Conservation (phyloP, 345 rosid genomes). For the Stellera chamaejasme region DNA sequence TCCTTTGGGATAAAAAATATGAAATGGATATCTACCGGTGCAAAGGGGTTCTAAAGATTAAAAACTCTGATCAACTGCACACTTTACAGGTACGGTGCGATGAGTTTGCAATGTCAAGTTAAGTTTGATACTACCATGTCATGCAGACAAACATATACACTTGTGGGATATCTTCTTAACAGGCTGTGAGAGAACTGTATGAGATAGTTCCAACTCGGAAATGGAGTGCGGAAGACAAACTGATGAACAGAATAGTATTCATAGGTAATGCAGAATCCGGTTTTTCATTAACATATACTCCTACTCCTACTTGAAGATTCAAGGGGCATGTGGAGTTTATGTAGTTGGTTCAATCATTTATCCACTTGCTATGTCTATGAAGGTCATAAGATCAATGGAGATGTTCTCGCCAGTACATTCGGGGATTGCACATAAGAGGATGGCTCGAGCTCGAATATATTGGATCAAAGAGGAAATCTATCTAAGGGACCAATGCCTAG, state of each 20-base stretch:
- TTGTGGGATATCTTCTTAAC: slow-evolving; percentile 15
- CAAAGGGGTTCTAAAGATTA: slow-evolving; percentile 70
- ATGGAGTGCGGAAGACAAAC: slow-evolving; percentile 58
- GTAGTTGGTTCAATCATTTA: slow-evolving; percentile 9
- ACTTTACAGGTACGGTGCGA: slow-evolving; percentile 69
- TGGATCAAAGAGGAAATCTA: too few relatives aligned
- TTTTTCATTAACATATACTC: background rate
- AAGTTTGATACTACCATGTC: slow-evolving; percentile 4
- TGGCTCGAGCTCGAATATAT: too few relatives aligned
- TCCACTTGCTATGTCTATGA: slow-evolving; percentile 13
- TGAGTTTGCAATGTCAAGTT: background rate
- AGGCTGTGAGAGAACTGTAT: slow-evolving; percentile 95
- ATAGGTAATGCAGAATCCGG: slow-evolving; percentile 40
- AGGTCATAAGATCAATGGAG: slow-evolving; percentile 76
- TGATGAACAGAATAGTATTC: slow-evolving; percentile 63
- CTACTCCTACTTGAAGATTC: background rate
- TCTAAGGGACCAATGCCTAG: too few relatives aligned
- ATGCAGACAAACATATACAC: background rate
- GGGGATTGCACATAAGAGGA: slow-evolving; percentile 25
- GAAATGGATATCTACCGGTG: slow-evolving; percentile 86
- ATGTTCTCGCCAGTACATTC: slow-evolving; percentile 42
- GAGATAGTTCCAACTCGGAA: slow-evolving; percentile 77
- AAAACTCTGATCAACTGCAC: slow-evolving; percentile 66
- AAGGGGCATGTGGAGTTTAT: background rate
- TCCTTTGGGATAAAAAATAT: slow-evolving; percentile 81